phyloP scores from a whole-genome alignment of 441 rosid species.

The Dalechampia spathulata region DNA sequence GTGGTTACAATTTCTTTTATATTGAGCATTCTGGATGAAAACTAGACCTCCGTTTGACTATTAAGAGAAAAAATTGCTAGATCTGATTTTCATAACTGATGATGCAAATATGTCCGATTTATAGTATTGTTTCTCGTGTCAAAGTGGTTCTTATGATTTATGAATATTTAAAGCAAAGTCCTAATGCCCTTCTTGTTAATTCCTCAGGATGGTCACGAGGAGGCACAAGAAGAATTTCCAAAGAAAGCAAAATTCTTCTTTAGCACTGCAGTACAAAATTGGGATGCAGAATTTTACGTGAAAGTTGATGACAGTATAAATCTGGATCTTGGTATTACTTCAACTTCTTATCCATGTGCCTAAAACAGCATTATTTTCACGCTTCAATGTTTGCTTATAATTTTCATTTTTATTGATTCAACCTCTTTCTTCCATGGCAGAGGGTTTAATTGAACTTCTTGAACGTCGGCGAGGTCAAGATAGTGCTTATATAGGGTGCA shows the following conservation, averaged over 20 bases:
- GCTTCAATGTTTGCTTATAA: slow-evolving; percentile 8
- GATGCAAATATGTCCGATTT: too few relatives aligned
- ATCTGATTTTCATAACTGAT: too few relatives aligned
- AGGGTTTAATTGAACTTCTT: slow-evolving; percentile 70
- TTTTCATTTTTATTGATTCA: neutral
- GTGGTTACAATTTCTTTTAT: too few relatives aligned
- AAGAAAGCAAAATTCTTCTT: slow-evolving; percentile 83
- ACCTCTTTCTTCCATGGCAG: slow-evolving; percentile 35
- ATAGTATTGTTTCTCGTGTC: too few relatives aligned
- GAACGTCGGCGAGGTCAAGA: slow-evolving; percentile 64
- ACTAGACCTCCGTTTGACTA: neutral
- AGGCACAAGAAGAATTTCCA: slow-evolving; percentile 88
- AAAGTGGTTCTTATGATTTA: neutral
- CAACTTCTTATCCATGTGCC: slow-evolving; percentile 10
- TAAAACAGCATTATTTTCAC: slow-evolving; percentile 12
- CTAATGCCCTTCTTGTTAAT: slow-evolving; percentile 6
- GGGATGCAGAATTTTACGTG: slow-evolving; percentile 94
- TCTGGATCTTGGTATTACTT: slow-evolving; percentile 72
- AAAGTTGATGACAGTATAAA: slow-evolving; percentile 80
- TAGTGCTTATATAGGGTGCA: slow-evolving; percentile 86
- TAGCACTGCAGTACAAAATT: slow-evolving; percentile 75
- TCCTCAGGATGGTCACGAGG: slow-evolving; percentile 76
- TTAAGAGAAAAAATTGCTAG: neutral
- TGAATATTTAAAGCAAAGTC: slow-evolving; percentile 11
- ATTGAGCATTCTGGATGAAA: too few relatives aligned